Conservation (phyloP, 345 rosid species). For the Clarkia xantiana region DNA sequence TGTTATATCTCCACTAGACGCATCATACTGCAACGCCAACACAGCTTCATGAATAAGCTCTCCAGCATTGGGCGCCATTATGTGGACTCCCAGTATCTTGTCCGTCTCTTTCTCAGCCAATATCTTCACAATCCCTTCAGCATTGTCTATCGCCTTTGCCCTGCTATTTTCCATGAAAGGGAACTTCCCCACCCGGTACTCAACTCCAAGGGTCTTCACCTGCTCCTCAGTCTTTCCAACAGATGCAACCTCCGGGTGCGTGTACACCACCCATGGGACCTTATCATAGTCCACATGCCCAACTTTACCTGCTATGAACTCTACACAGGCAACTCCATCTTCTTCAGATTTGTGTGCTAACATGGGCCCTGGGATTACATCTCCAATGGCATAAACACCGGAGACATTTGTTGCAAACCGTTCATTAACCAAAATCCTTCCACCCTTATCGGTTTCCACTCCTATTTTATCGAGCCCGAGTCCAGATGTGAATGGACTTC, state of each 20-base stretch:
- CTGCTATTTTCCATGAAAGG: slow-evolving; percentile 96
- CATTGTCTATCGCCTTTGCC: slow-evolving; percentile 91
- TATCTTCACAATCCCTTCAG: slow-evolving; percentile 85
- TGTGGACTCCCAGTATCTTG: slow-evolving; percentile 91
- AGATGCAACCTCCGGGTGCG: slow-evolving; percentile 95
- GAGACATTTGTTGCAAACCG: slow-evolving; percentile 67
- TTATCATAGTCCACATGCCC: slow-evolving; percentile 94
- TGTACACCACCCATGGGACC: slow-evolving; percentile 96
- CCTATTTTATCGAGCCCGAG: slow-evolving; percentile 86
- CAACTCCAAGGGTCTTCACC: slow-evolving; percentile 64
- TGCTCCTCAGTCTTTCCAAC: slow-evolving; percentile 98
- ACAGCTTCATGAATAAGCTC: slow-evolving; percentile 96
- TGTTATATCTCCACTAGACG: slow-evolving; percentile 87
- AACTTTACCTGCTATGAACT: slow-evolving; percentile 86
- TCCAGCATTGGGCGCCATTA: slow-evolving; percentile 89
- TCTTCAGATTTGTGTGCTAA: slow-evolving; percentile 98
- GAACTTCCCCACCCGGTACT: slow-evolving; percentile 87
- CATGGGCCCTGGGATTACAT: slow-evolving; percentile 99
- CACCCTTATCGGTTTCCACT: slow-evolving; percentile 73
- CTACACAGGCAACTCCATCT: slow-evolving; percentile 93
- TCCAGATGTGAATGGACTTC: slow-evolving; percentile 78
- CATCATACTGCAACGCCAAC: slow-evolving; percentile 72
- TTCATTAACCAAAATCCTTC: slow-evolving; percentile 69
- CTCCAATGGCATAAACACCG: slow-evolving; percentile 86
- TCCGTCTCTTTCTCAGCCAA: slow-evolving; percentile 89